phyloP scores from a whole-genome alignment of 2,329 filamentous ascomycete species.

The Pseudocercospora crystallina region DNA sequence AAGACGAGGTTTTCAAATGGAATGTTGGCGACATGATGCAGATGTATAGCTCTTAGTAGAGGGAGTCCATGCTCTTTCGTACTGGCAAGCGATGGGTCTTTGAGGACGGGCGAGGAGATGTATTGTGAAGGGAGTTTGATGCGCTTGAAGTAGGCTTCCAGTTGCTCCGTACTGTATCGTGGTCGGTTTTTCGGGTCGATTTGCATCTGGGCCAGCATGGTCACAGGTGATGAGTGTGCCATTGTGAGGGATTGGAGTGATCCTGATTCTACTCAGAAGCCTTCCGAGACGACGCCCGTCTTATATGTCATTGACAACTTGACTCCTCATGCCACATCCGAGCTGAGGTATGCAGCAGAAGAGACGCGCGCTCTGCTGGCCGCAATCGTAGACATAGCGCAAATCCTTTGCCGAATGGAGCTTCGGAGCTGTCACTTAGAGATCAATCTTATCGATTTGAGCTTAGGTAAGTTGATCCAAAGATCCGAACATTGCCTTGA shows the following conservation, averaged over 20 bases:
- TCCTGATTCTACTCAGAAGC: too few species aligned
- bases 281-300: too few species aligned
- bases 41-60: slow-evolving; percentile 28
- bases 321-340: too few species aligned
- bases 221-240: slow-evolving; percentile 18
- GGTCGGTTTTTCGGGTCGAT: slow-evolving; percentile 22
- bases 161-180: slow-evolving; percentile 22
- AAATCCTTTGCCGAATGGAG: too few species aligned
- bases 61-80: slow-evolving; percentile 29
- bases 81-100: slow-evolving; percentile 17
- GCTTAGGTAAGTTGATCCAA: too few species aligned
- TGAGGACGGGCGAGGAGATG: slow-evolving; percentile 18
- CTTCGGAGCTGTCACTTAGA: too few species aligned
- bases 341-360: too few species aligned
- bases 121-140: slow-evolving; percentile 23
- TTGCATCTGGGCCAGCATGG: slow-evolving; percentile 19
- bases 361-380: too few species aligned
- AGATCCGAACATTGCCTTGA: too few species aligned
- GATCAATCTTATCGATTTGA: too few species aligned
- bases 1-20: slow-evolving; percentile 60
- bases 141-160: slow-evolving; percentile 25
- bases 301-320: too few species aligned
- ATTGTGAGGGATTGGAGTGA: slow-evolving; percentile 7
- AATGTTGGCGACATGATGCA: slow-evolving; percentile 47
- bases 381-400: too few species aligned